Base-by-base conservation (phyloP, 768 basidiomycete genomes). In the Krasilnikovozyma curviuscula region DNA sequence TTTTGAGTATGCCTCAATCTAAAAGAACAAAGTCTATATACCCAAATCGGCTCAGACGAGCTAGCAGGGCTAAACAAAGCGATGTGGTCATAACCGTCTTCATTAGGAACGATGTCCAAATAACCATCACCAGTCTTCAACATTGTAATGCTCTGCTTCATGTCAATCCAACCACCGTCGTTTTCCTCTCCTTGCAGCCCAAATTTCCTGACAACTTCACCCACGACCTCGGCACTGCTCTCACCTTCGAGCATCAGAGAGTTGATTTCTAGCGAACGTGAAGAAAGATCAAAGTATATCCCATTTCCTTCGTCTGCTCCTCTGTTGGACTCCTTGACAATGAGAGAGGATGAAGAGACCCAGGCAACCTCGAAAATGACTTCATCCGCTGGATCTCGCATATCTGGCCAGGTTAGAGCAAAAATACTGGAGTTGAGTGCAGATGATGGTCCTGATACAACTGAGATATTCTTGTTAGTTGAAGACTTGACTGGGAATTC, bases 161-260 rank as follows among this genome's bases (percentile, higher is more conserved):
- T n/a, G 43, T 95, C 83, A 53, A 95, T 85, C 93, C 93, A 98
- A 1, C 93, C 93, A 31, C 76, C 76, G 59, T 93, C 91, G 0
- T 77, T 80, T 59, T 91, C 72, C 57, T 88, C 89, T 6, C 84
- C 91, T 30, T 77, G 60, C 59, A 75, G 73, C 4, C 88, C 91
- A 9, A 91, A 69, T 52, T 70, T 78, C 49, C 91, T 69, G 7
- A 85, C 81, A 13, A 84, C 75, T 31, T 55, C 56, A 0, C 69
- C 69, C 59, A 7, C 78, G 76, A 28, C 30, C 52, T n/a, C n/a
- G n/a, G n/a, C n/a, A n/a, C 8, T 56, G 58, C 10, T 65, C 21
- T 55, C 55, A 10, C 45, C 59, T 7, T 56, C 57, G 1, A 52
- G 57, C 33, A 28, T n/a, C 13, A 12, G 14, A 2, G 13, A 24